Percentiles rank a stretch among this genome's conserved stretches.
Conservation (phyloP, 2,329 filamentous ascomycete species). For the Microcyclospora pomicola region DNA sequence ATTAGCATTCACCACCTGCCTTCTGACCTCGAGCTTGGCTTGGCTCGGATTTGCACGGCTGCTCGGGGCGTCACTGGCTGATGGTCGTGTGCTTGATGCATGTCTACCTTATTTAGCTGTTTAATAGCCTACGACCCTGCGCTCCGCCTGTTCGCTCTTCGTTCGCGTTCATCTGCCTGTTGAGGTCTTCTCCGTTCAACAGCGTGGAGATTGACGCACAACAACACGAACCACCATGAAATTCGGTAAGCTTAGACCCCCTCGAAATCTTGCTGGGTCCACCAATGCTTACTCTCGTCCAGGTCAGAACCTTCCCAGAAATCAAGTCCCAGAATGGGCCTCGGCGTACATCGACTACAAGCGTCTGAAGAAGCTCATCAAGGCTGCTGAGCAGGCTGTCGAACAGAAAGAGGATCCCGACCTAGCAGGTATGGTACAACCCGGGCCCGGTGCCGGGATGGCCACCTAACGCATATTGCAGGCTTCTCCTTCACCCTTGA, state of each 20-base stretch:
- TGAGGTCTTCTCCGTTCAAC: too few relatives aligned
- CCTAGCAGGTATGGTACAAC: constrained; percentile 61
- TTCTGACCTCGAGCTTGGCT: too few relatives aligned
- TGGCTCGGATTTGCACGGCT: too few relatives aligned
- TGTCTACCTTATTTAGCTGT: too few relatives aligned
- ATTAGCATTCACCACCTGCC: too few relatives aligned
- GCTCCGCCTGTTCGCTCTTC: too few relatives aligned
- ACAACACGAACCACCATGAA: not conserved
- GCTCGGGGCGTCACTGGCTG: too few relatives aligned
- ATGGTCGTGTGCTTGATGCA: too few relatives aligned
- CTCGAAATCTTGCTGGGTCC: not conserved
- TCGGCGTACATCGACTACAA: constrained; percentile 81
- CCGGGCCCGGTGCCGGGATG: constrained; percentile 3
- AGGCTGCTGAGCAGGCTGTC: constrained; percentile 47
- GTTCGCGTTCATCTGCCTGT: too few relatives aligned
- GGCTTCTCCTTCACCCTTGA: constrained; percentile 96
- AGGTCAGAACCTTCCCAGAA: constrained; percentile 51
- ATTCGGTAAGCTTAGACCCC: not conserved
- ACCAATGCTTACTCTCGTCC: constrained; percentile 21
- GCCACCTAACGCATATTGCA: constrained; percentile 29
- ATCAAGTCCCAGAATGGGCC: constrained; percentile 80
- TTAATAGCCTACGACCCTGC: too few relatives aligned
- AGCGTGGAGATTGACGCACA: too few relatives aligned
- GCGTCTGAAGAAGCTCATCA: constrained; percentile 88
- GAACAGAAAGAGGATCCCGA: constrained; percentile 56